A percentile compares a stretch with the other conserved stretches of the same genome.
Conservation (phyloP, 805 yeast genomes). For the Sporopachydermia lactativora region DNA sequence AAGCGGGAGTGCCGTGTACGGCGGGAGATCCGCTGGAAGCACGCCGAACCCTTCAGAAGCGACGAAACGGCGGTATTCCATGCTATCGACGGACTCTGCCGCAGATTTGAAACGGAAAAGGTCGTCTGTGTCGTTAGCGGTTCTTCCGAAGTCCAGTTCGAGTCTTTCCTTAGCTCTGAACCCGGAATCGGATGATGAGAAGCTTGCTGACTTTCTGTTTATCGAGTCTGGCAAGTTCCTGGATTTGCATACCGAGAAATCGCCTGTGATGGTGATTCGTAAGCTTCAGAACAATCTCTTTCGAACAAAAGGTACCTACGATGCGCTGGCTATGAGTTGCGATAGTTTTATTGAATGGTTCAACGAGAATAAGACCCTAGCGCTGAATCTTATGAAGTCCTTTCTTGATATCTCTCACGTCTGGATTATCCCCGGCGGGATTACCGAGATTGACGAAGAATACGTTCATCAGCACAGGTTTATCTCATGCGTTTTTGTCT, state of each 20-base stretch:
- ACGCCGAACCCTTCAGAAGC: neutral
- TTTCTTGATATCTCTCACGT: slow-evolving; percentile 40
- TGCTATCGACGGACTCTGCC: neutral
- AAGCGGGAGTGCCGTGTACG: too few relatives aligned
- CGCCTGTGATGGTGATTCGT: slow-evolving; percentile 20
- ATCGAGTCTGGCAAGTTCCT: slow-evolving; percentile 23
- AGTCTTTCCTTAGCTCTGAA: too few relatives aligned
- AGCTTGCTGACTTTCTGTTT: slow-evolving; percentile 5
- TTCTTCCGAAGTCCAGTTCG: too few relatives aligned
- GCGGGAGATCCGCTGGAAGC: neutral
- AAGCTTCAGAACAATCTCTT: slow-evolving; percentile 9
- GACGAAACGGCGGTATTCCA: neutral
- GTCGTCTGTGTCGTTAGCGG: neutral
- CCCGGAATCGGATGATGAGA: slow-evolving; percentile 12
- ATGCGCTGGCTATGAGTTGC: slow-evolving; percentile 22
- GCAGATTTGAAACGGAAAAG: slow-evolving; percentile 1
- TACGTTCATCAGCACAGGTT: slow-evolving; percentile 39
- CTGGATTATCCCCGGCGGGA: slow-evolving; percentile 51
- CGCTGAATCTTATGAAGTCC: slow-evolving; percentile 30
- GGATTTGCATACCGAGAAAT: slow-evolving; percentile 23
- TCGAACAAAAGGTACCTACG: slow-evolving; percentile 14
- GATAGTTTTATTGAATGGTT: slow-evolving; percentile 34
- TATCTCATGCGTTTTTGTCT: slow-evolving; percentile 37
- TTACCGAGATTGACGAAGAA: slow-evolving; percentile 29
- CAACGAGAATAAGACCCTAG: slow-evolving; percentile 26